Conservation (phyloP, 164 flowering plant genomes). For the Vitis vinifera region ASM3070453v1 NC_081806.1:9289001-9289500, state of each 20-base stretch:
- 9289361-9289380: conserved; percentile 44
- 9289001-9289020: no score
- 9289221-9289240: conserved; percentile 10
- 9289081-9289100: conserved; percentile 15
- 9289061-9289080: conserved; percentile 1
- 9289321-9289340: not conserved
- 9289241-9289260: conserved; percentile 28
- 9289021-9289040: no score
- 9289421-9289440: conserved; percentile 26
- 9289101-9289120: not conserved
- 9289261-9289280: not conserved
- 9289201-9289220: conserved; percentile 25
- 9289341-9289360: not conserved
- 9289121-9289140: not conserved
- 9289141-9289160: not conserved
- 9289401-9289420: conserved; percentile 10
- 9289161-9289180: not conserved
- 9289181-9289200: conserved; percentile 32
- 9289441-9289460: conserved; percentile 19
- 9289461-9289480: conserved; percentile 24
- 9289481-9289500: conserved; percentile 19
- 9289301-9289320: no score
- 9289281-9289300: no score
- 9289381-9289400: conserved; percentile 47
- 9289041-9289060: no score